These are phyloP conservation scores for Xylariomycetidae sp. DNA, from an alignment of 2,329 filamentous ascomycete genomes.

Conservation along the genomic window DNA sequence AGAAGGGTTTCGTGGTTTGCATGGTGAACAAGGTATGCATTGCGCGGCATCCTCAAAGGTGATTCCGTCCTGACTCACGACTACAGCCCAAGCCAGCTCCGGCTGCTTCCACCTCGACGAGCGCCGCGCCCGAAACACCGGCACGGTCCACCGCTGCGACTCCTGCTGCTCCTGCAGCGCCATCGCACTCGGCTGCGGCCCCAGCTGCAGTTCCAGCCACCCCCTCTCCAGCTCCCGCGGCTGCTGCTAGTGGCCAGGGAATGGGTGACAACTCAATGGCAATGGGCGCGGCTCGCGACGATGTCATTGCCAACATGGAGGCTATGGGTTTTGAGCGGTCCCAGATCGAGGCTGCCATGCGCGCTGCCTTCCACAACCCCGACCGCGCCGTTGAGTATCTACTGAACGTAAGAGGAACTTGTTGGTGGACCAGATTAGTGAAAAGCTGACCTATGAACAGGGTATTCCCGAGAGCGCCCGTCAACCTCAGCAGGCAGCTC, in stretches of 20 bases:
- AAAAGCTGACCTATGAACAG: constrained; percentile 37
- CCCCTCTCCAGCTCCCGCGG: constrained; percentile 50
- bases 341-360: constrained; percentile 90
- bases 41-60: too few species aligned
- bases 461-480: constrained; percentile 84
- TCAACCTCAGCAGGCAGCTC: constrained; percentile 44
- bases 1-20: constrained; percentile 99
- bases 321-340: constrained; percentile 89
- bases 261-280: constrained; percentile 74
- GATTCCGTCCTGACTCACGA: constrained; percentile 2
- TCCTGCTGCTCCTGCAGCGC: constrained; percentile 43
- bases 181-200: constrained; percentile 40
- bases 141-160: constrained; percentile 46
- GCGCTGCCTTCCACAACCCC: constrained; percentile 93
- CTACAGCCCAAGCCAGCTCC: constrained; percentile 63
- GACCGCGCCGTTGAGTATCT: constrained; percentile 97
- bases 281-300: constrained; percentile 74
- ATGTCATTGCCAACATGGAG: constrained; percentile 88
- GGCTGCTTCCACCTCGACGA: constrained; percentile 51
- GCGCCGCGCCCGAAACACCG: constrained; percentile 59
- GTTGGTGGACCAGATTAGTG: neutral
- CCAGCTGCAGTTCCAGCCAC: constrained; percentile 45
- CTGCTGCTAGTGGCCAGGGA: constrained; percentile 41
- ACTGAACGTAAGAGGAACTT: constrained; percentile 57
- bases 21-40: constrained; percentile 85